These are phyloP conservation scores for Nicotiana knightiana DNA, from an alignment of 257 asterid species.

Conservation along the genomic window DNA sequence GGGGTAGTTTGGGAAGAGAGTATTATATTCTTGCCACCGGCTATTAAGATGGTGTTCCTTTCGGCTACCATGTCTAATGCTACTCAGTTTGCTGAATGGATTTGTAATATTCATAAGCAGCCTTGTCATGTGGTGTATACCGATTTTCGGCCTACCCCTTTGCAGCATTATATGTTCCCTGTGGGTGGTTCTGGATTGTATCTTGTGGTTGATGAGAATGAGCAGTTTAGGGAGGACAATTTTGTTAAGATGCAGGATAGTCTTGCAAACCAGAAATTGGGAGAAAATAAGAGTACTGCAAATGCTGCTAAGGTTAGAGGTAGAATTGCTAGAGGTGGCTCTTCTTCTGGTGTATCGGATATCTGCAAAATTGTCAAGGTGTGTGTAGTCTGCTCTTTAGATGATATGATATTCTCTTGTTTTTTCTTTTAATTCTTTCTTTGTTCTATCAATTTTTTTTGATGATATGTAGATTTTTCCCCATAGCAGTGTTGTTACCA, in stretches of 20 bases:
- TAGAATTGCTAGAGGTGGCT: constrained; percentile 70
- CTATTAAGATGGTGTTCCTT: constrained; percentile 93
- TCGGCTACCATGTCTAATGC: constrained; percentile 99
- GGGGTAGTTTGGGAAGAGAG: constrained; percentile 99
- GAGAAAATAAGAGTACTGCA: constrained; percentile 34
- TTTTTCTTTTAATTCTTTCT: not conserved
- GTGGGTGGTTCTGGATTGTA: constrained; percentile 91
- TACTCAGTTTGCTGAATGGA: constrained; percentile 97
- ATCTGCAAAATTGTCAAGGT: constrained; percentile 96
- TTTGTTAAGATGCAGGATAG: constrained; percentile 82
- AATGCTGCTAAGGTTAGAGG: constrained; percentile 53
- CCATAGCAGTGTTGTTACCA: not conserved
- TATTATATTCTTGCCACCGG: constrained; percentile 93
- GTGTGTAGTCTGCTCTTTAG: constrained; percentile 10
- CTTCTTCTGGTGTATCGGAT: constrained; percentile 70
- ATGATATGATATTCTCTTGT: not conserved
- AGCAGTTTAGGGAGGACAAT: constrained; percentile 87
- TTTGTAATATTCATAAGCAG: constrained; percentile 86
- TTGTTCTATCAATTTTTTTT: not conserved
- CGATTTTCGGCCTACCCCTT: constrained; percentile 94
- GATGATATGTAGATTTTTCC: not conserved
- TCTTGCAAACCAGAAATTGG: constrained; percentile 44
- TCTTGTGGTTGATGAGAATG: constrained; percentile 94
- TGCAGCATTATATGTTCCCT: constrained; percentile 94
- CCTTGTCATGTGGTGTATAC: constrained; percentile 98